Evolutionary conservation across 2,329 filamentous ascomycete genomes (phyloP), one percentile per base, ranked within the genome.

Genomic region (Rutstroemia sp.): DNA sequence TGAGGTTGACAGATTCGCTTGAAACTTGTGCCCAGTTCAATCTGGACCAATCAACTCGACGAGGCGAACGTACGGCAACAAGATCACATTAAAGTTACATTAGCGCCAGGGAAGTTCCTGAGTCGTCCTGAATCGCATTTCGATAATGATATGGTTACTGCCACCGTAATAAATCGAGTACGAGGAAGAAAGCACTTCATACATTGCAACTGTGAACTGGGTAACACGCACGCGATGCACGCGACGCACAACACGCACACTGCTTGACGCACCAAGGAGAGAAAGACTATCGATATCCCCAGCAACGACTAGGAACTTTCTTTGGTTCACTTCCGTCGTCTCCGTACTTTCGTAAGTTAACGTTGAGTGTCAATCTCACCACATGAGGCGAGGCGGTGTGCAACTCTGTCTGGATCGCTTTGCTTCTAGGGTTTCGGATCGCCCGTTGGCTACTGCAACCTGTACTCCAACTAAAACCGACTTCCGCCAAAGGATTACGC

Each of bases 41-140:
- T 54, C 27, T 49, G 10, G 39, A 37, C 53, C 53, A 44, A 55
- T 55, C 53, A 55, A n/a, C 50, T 50, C 19, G 50, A 50, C 27
- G 47, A 50, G 53, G 53, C 53, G 53, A 50, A 45, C 53, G 14
- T 44, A 16, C 46, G 46, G 38, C 46, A 50, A 44, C 37, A 34
- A 55, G 53, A 55, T 55, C 46, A 55, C 46, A 55, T 55, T 44
- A 55, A 55, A 50, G 38, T 50, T 50, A 55, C 53, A 50, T 55
- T 55, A 54, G 45, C 17, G 37, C 42, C 21, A 54, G 30, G 45
- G 37, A 49, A 44, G 4, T 25, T 21, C 42, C 42, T 30, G 27
- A 30, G 27, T 30, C 27, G 27, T 30, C 27, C 27, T 30, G 27
- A 30, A 30, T 30, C 27, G 27, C 27, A 30, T 30, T 30, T 30